phyloP scores from a whole-genome alignment of 2,329 filamentous ascomycete species.

The Aspergillus jensenii region DNA sequence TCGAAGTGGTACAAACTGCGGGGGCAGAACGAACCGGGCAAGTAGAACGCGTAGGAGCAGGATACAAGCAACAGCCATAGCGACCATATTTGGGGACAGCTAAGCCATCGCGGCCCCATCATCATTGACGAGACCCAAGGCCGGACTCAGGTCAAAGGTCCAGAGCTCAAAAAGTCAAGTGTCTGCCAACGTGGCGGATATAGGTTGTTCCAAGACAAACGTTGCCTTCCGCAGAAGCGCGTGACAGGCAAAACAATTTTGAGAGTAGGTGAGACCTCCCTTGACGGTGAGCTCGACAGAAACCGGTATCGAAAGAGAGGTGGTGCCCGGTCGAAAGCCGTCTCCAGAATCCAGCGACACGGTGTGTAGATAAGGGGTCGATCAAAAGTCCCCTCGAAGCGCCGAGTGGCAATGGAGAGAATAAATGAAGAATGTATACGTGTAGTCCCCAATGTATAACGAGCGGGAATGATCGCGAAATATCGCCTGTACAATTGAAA shows the following conservation, averaged over 20 bases:
- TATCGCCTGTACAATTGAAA: background rate
- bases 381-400: background rate
- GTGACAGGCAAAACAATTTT: background rate
- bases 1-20: background rate
- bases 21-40: slow-evolving; percentile 64
- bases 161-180: slow-evolving; percentile 8
- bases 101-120: slow-evolving; percentile 18
- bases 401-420: background rate
- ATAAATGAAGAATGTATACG: background rate
- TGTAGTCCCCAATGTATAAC: background rate
- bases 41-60: slow-evolving; percentile 71
- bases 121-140: slow-evolving; percentile 13
- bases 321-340: background rate
- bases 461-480: slow-evolving; percentile 10
- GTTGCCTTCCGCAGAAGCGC: background rate
- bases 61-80: slow-evolving; percentile 53
- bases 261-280: background rate
- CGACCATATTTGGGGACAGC: slow-evolving; percentile 21
- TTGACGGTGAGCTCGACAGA: background rate
- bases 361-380: background rate
- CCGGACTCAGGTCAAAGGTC: slow-evolving; percentile 7
- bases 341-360: background rate
- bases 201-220: slow-evolving; percentile 2
- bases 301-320: background rate
- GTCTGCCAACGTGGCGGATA: slow-evolving; percentile 21